Percentiles rank a stretch among this genome's conserved stretches.
Evolutionary conservation across 805 yeast genomes (phyloP).

Genomic region (Saccharomycopsis schoenii): DNA sequence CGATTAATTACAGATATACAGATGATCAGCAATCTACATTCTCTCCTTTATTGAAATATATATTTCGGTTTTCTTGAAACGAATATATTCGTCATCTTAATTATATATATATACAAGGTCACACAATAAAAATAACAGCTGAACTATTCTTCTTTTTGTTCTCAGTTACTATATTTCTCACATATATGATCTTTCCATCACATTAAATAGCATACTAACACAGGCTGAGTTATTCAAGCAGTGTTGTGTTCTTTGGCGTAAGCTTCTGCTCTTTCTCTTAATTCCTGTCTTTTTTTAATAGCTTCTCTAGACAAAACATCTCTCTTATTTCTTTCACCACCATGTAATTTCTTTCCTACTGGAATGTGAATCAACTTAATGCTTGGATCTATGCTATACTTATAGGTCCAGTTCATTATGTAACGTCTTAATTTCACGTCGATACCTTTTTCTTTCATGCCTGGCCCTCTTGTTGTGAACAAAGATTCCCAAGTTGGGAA

Average conservation of each 20-base stretch:
- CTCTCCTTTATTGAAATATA: no score
- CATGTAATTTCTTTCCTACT: slow-evolving; percentile 64
- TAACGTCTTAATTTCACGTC: slow-evolving; percentile 65
- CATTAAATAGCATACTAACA: no score
- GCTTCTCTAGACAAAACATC: slow-evolving; percentile 53
- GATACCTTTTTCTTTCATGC: slow-evolving; percentile 68
- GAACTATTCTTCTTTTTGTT: neutral
- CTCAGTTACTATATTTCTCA: neutral
- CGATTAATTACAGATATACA: no score
- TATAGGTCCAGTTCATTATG: slow-evolving; percentile 63
- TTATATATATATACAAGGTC: neutral
- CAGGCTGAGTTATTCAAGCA: no score
- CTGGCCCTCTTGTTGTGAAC: slow-evolving; percentile 42
- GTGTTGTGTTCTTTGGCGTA: neutral
- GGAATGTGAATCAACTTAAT: slow-evolving; percentile 47
- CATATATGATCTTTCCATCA: neutral
- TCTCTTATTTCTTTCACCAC: slow-evolving; percentile 78
- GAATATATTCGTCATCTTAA: neutral
- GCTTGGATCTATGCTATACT: slow-evolving; percentile 26
- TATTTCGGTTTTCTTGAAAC: no score
- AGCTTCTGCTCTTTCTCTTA: slow-evolving; percentile 22
- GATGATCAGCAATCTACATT: no score
- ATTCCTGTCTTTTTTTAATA: slow-evolving; percentile 40
- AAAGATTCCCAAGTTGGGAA: slow-evolving; percentile 70
- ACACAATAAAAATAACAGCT: neutral